A percentile compares a stretch with the other conserved stretches of the same genome.
phyloP scores from a whole-genome alignment of 2,329 filamentous ascomycete genomes.

The Monosporascus sp. region DNA sequence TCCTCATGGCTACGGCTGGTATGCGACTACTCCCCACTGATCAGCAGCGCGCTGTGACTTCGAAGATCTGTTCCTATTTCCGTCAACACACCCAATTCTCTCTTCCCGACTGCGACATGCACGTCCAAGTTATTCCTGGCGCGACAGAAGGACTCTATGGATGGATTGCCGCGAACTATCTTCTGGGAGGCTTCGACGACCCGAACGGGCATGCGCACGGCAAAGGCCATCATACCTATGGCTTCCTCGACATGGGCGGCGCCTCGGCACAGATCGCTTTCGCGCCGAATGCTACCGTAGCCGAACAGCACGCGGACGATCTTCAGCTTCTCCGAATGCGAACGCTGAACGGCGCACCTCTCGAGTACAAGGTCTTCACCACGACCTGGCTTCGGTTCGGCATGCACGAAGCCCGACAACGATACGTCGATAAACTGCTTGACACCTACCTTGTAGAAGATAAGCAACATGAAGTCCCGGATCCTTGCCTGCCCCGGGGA shows the following conservation, averaged over 20 bases:
- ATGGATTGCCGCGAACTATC: conserved; percentile 95
- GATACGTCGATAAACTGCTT: conserved; percentile 75
- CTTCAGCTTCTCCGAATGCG: conserved; percentile 81
- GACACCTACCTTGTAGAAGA: conserved; percentile 54
- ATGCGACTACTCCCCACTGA: conserved; percentile 77
- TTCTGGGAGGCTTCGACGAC: conserved; percentile 83
- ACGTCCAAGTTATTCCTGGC: conserved; percentile 91
- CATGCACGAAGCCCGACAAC: conserved; percentile 83
- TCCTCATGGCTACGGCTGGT: conserved; percentile 91
- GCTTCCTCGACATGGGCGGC: conserved; percentile 97
- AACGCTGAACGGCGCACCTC: conserved; percentile 68
- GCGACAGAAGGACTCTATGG: conserved; percentile 95
- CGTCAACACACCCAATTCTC: conserved; percentile 71
- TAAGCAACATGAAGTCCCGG: conserved; percentile 64
- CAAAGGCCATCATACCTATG: conserved; percentile 88
- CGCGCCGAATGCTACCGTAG: conserved; percentile 87
- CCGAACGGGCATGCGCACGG: conserved; percentile 72
- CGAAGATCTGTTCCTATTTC: conserved; percentile 78
- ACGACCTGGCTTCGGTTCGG: conserved; percentile 97
- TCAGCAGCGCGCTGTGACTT: conserved; percentile 68
- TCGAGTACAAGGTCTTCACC: conserved; percentile 88
- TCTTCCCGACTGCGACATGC: conserved; percentile 81
- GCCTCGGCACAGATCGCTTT: conserved; percentile 98
- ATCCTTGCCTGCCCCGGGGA: conserved; percentile 83
- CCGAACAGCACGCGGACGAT: conserved; percentile 82